phyloP scores from a whole-genome alignment of 73 alveolate species.

The Loxodes magnus region DNA sequence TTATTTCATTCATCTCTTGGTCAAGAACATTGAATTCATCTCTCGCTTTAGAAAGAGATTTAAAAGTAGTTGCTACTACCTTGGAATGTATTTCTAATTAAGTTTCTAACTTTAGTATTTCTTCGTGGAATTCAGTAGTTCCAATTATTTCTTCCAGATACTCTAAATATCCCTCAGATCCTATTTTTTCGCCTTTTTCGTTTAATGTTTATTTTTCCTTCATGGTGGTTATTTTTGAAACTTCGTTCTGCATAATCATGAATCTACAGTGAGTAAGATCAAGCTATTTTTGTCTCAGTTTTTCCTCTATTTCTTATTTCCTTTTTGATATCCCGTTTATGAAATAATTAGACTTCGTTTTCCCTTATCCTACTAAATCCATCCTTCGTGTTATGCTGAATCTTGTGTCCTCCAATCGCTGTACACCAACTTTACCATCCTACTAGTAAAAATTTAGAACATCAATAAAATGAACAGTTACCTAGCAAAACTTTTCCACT shows the following conservation, averaged over 20 bases:
- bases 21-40: too few species aligned
- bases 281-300: slow-evolving; percentile 63
- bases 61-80: slow-evolving; percentile 23
- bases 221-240: slow-evolving; percentile 91
- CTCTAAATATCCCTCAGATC: slow-evolving; percentile 48
- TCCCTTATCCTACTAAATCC: slow-evolving; percentile 33
- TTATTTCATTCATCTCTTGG: too few species aligned
- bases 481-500: slow-evolving; percentile 56
- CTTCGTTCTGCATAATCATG: slow-evolving; percentile 89
- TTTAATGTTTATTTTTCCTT: slow-evolving; percentile 74
- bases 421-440: slow-evolving; percentile 33
- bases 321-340: slow-evolving; percentile 36
- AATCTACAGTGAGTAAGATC: slow-evolving; percentile 90
- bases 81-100: slow-evolving; percentile 41
- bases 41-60: slow-evolving; percentile 16
- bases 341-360: slow-evolving; percentile 33
- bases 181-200: slow-evolving; percentile 45
- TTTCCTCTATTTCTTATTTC: slow-evolving; percentile 40
- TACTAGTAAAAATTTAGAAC: too few species aligned
- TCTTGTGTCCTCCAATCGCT: slow-evolving; percentile 47
- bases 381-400: slow-evolving; percentile 52
- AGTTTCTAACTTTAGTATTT: slow-evolving; percentile 34
- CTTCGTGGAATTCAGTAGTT: slow-evolving; percentile 25
- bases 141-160: slow-evolving; percentile 47
- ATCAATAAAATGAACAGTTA: slow-evolving; percentile 46